phyloP scores from a whole-genome alignment of 179 eudicot genomes.

The Gypsophila paniculata region DNA sequence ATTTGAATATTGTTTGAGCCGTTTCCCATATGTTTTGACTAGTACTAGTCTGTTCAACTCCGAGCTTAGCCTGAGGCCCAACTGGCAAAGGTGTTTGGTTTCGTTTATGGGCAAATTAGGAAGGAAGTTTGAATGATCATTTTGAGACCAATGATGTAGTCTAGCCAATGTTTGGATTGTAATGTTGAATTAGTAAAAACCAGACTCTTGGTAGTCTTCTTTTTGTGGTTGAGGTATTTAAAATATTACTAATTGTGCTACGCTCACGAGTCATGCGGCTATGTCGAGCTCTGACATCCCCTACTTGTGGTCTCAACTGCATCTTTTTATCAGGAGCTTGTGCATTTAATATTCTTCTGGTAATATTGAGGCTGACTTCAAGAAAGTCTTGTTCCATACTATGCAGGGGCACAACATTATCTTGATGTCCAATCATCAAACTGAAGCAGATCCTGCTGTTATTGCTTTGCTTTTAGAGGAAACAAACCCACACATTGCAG shows the following conservation, averaged over 20 bases:
- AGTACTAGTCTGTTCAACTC: too few species aligned
- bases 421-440: constrained; percentile 95
- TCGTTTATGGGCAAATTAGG: background rate
- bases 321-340: constrained; percentile 2
- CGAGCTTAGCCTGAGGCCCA: too few species aligned
- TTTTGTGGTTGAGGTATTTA: background rate
- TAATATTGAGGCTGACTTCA: background rate
- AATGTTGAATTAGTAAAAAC: background rate
- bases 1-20: too few species aligned
- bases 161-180: background rate
- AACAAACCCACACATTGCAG: constrained; percentile 59
- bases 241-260: background rate
- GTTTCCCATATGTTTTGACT: too few species aligned
- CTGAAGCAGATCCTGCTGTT: constrained; percentile 97
- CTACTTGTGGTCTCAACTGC: background rate
- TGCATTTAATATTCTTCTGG: background rate
- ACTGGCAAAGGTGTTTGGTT: too few species aligned
- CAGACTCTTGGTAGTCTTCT: background rate
- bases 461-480: constrained; percentile 79
- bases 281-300: background rate
- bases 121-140: background rate
- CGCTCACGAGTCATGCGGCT: background rate
- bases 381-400: constrained; percentile 1
- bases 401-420: constrained; percentile 86
- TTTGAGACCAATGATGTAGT: background rate